Evolutionary conservation across 306 rosid genomes (phyloP).

Genomic region (Dicorynia guianensis): DNA sequence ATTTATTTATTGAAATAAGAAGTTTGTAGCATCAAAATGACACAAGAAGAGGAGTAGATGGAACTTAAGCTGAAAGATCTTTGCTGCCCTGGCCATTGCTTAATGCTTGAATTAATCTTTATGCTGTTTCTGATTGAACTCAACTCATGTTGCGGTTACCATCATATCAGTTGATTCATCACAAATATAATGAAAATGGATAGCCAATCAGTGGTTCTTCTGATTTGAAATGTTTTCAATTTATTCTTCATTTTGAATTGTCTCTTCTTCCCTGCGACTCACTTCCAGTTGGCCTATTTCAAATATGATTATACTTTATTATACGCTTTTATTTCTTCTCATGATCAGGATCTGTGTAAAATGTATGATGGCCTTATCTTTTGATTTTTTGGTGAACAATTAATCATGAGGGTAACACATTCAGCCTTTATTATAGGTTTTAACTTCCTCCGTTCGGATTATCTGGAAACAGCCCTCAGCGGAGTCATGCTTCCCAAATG

Average conservation of each 20-base stretch:
- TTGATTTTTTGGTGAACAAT: slow-evolving; percentile 29
- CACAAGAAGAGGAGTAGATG: slow-evolving; percentile 22
- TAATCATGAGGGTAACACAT: slow-evolving; percentile 27
- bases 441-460: slow-evolving; percentile 58
- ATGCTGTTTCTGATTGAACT: slow-evolving; percentile 18
- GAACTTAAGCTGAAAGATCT: slow-evolving; percentile 19
- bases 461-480: slow-evolving; percentile 85
- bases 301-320: background rate
- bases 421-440: slow-evolving; percentile 40
- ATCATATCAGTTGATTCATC: background rate
- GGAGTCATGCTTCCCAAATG: slow-evolving; percentile 82
- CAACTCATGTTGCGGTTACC: background rate
- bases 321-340: background rate
- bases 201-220: slow-evolving; percentile 8
- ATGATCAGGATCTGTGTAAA: slow-evolving; percentile 22
- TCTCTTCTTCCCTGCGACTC: slow-evolving; percentile 22
- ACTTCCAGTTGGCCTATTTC: background rate
- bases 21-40: slow-evolving; percentile 6
- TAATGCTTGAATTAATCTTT: slow-evolving; percentile 19
- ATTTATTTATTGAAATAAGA: slow-evolving; percentile 27
- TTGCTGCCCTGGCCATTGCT: slow-evolving; percentile 19
- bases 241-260: background rate
- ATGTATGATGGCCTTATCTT: slow-evolving; percentile 1
- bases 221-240: background rate
- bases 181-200: slow-evolving; percentile 6